Percentiles rank a stretch among this genome's conserved stretches.
These are phyloP conservation scores for Phytophthora boehmeriae DNA, from an alignment of 352 stramenopile species.

Conservation along the genomic window DNA sequence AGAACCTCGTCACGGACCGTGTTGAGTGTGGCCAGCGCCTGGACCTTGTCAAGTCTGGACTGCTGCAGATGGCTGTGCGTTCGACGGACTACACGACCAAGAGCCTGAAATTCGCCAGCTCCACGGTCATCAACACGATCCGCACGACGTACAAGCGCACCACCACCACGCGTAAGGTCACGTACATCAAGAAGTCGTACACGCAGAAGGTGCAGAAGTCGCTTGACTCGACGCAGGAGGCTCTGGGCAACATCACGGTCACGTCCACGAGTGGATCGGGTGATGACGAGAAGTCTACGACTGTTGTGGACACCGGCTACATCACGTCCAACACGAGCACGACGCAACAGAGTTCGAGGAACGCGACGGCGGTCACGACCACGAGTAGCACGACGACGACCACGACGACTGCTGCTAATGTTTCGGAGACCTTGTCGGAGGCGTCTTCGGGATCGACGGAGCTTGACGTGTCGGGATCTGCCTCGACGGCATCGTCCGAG, in stretches of 20 bases:
- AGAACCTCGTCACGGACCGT: constrained; percentile 54
- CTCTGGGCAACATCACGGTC: constrained; percentile 34
- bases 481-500: constrained; percentile 12
- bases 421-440: constrained; percentile 32
- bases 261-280: constrained; percentile 27
- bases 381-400: constrained; percentile 32
- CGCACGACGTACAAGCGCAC: constrained; percentile 43
- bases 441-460: constrained; percentile 29
- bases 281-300: constrained; percentile 26
- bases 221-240: constrained; percentile 32
- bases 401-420: constrained; percentile 26
- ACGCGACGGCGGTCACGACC: constrained; percentile 22
- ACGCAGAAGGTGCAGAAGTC: constrained; percentile 34
- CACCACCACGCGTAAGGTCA: constrained; percentile 37
- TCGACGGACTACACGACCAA: constrained; percentile 48
- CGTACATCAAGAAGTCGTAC: constrained; percentile 48
- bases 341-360: constrained; percentile 23
- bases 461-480: constrained; percentile 26
- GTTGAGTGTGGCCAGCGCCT: constrained; percentile 55
- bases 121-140: constrained; percentile 47
- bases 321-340: constrained; percentile 37
- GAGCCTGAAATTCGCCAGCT: constrained; percentile 53
- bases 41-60: constrained; percentile 51
- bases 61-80: constrained; percentile 49
- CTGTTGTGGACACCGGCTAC: constrained; percentile 36